Evolutionary conservation across 768 basidiomycete genomes (phyloP), one percentile per base, ranked within the genome.

Genomic region (Pleurotus platypus): DNA sequence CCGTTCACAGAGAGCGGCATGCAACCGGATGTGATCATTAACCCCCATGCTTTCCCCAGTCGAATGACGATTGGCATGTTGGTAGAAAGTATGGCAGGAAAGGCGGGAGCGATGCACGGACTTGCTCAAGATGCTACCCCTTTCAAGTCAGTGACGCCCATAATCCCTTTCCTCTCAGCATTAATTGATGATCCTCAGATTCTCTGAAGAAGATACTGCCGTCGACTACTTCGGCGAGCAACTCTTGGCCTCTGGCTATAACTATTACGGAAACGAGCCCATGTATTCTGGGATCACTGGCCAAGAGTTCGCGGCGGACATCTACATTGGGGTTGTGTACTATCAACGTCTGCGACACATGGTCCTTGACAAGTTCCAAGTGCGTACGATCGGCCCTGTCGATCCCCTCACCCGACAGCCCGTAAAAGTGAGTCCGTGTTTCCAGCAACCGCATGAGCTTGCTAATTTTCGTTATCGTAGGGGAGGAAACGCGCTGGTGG

Each of bases 1-100:
- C 97, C 97, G 12, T 98, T 99, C 80, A 88, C 87, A 64, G 97
- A 99, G 76, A 96, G 92, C 57, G 97, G 97, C 13, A 94, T 99
- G 82, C 96, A 98, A 71, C 97, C 97, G 1, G 97, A 99, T 72
- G 85, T 99, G 49, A 98, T 99, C 70, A 98, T 99, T 78, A 99
- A 99, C 73, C 97, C 97, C 37, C 97, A 99, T 70, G 97, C 97
- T 13, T 99, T 99, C 79, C 97, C 97, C 2, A 91, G 88, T 79
- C 92, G 97, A 63, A 99, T 99, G 97, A 99, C 97, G 1, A 99
- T 99, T 64, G 97, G 97, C 58, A 99, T 99, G 97, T 87, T 99
- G 69, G 94, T 99, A 57, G 97, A 99, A 78, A 96, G 93, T 72
- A 87, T 98, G 86, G 97, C 97, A 0, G 97, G 97, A n/a, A 99